Evolutionary conservation across 1,139 yeast species (phyloP), one percentile per base, ranked within the genome.

Genomic region (Hemisphaericaspora lyxosophila): DNA sequence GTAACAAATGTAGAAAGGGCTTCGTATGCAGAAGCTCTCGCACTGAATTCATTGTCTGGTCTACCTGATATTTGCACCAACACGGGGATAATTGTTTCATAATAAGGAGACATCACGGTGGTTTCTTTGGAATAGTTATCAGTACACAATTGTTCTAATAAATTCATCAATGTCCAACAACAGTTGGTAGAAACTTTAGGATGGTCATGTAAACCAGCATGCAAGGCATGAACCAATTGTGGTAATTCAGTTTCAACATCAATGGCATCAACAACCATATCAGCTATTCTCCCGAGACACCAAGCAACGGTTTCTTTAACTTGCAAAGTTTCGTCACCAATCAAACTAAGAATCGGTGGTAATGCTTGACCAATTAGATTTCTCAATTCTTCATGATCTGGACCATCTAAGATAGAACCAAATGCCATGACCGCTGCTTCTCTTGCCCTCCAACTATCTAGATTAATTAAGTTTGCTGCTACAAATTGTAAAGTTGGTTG

Each of bases 361-460:
- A 92, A 70, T 2, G 97, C 97, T 65, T 86, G 90, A 26, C 76
- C 78, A 43, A 92, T 84, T 39, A 89, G 73, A 9, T 62, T 64
- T 39, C 77, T 78, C 51, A 88, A 72, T 54, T 84, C 83, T 3
- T 75, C 80, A 39, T 79, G 78, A 47, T 88, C 94, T 18, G 97
- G 97, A 14, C 98, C 98, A 51, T 90, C 97, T 51, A 92, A 73
- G 44, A 92, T 88, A 7, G 97, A 89, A 26, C 98, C 98, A 61
- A 92, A 92, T 0, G 98, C 97, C 98, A 92, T 92, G 6, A 92
- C 97, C 1, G 97, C 95, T 17, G 98, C 97, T 66, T 92, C 98
- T 54, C 96, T 82, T 41, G 79, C 68, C 63, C 95, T 80, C 98
- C 98, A 92, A 42, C 54, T 53, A 12, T 56, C 60, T 11, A 50